Evolutionary conservation across 441 rosid genomes (phyloP).

Genomic region (Pelargonium australe): DNA sequence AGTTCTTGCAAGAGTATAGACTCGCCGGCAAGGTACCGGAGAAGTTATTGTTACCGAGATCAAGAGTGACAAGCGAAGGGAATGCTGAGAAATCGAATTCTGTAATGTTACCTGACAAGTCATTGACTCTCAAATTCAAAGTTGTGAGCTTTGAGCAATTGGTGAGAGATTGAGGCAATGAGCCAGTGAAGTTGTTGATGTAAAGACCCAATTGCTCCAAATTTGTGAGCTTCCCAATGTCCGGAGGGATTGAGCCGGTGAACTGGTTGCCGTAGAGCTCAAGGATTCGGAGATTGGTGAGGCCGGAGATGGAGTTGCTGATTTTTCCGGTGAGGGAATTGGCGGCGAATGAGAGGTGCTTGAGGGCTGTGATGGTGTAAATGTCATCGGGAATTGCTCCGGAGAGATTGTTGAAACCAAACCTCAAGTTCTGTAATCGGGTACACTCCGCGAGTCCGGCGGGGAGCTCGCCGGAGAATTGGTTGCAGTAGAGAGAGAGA

Average conservation of each 20-base stretch:
- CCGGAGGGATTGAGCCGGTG: constrained; percentile 37
- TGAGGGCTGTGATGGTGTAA: no score
- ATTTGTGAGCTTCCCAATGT: constrained; percentile 39
- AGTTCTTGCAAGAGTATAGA: no score
- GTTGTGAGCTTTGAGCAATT: constrained; percentile 27
- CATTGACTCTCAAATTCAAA: constrained; percentile 65
- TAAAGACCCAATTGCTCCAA: constrained; percentile 43
- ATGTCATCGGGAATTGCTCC: no score
- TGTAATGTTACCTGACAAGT: constrained; percentile 42
- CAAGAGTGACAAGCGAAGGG: constrained; percentile 60
- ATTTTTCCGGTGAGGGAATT: constrained; percentile 40
- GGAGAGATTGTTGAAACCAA: no score
- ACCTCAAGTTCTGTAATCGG: no score
- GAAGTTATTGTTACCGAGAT: constrained; percentile 60
- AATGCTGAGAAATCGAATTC: constrained; percentile 42
- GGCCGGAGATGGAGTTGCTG: constrained; percentile 44
- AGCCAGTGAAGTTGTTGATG: constrained; percentile 54
- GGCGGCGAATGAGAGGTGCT: constrained; percentile 40
- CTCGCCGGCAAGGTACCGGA: no score
- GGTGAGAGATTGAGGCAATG: no score
- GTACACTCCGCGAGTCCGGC: no score
- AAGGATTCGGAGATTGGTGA: constrained; percentile 31
- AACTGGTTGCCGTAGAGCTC: constrained; percentile 43
- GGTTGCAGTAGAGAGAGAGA: no score
- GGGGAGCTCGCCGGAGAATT: no score